Conservation (phyloP, 2,329 filamentous ascomycete genomes). For the Aspergillus sp. region DNA sequence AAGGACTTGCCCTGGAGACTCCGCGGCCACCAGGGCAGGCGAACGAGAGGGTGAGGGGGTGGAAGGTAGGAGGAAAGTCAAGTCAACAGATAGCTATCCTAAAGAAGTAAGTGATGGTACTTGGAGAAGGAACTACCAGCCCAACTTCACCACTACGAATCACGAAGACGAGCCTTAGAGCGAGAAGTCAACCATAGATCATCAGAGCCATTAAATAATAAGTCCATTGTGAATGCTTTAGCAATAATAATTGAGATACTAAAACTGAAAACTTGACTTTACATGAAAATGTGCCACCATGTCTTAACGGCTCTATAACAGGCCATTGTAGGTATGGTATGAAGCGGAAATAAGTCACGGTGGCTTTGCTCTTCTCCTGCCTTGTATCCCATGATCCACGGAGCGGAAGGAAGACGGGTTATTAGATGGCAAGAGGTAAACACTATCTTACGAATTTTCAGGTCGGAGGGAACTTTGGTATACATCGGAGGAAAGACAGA, state of each 20-base stretch:
- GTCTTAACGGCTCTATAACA: constrained; percentile 34
- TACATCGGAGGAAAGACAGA: not conserved
- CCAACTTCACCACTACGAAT: not conserved
- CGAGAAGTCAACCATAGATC: no score
- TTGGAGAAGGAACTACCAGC: not conserved
- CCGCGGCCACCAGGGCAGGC: constrained; percentile 2
- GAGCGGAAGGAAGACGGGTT: constrained; percentile 50
- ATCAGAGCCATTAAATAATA: no score
- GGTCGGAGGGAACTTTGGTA: not conserved
- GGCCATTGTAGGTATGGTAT: constrained; percentile 31
- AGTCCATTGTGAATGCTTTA: no score
- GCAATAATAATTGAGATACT: not conserved
- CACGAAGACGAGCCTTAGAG: no score
- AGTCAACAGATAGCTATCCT: no score
- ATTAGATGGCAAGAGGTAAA: constrained; percentile 65
- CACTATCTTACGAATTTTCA: constrained; percentile 3
- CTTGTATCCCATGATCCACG: constrained; percentile 65
- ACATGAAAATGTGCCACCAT: constrained; percentile 28
- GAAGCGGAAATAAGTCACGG: constrained; percentile 39
- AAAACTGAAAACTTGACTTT: not conserved
- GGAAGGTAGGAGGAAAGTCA: not conserved
- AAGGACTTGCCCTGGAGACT: constrained; percentile 6
- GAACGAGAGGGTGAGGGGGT: not conserved
- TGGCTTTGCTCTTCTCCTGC: constrained; percentile 56
- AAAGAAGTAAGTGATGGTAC: not conserved